Conservation (phyloP, 768 basidiomycete genomes). For the Mrakia frigida region DNA sequence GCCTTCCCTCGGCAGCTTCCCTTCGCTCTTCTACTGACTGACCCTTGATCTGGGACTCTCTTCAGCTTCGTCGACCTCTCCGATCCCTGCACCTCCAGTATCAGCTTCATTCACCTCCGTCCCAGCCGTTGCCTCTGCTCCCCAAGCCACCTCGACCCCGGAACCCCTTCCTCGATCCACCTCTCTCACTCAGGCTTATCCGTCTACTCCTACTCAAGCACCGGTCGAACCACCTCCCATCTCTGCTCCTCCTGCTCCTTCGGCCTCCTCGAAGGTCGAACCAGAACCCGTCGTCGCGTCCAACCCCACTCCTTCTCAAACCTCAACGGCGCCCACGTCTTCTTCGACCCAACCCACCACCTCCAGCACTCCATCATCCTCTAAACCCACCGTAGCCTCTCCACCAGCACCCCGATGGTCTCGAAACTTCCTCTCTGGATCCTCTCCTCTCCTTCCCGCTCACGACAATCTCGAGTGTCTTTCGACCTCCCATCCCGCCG, state of each 20-base stretch:
- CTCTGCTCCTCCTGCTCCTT: not conserved
- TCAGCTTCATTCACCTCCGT: too few species aligned
- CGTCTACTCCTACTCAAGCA: too few species aligned
- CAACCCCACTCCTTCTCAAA: not conserved
- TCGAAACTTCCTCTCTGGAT: constrained; percentile 45
- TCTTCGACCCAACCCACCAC: not conserved
- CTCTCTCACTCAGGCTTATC: too few species aligned
- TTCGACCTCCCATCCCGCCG: constrained; percentile 39
- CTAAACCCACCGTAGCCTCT: not conserved
- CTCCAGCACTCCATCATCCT: not conserved
- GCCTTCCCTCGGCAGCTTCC: not conserved
- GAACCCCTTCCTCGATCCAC: too few species aligned
- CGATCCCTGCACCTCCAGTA: too few species aligned
- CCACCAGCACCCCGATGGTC: constrained; percentile 42
- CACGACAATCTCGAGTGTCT: constrained; percentile 44
- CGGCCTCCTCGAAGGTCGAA: not conserved
- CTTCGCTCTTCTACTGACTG: not conserved
- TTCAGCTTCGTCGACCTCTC: too few species aligned
- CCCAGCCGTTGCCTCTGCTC: too few species aligned
- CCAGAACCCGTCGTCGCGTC: not conserved
- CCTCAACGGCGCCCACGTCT: not conserved
- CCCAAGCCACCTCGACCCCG: too few species aligned
- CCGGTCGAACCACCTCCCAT: too few species aligned
- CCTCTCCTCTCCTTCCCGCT: constrained; percentile 44
- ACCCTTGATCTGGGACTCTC: not conserved